phyloP scores from a whole-genome alignment of 192 early-diverging fungal genomes.

The Umbelopsis sp. region DNA sequence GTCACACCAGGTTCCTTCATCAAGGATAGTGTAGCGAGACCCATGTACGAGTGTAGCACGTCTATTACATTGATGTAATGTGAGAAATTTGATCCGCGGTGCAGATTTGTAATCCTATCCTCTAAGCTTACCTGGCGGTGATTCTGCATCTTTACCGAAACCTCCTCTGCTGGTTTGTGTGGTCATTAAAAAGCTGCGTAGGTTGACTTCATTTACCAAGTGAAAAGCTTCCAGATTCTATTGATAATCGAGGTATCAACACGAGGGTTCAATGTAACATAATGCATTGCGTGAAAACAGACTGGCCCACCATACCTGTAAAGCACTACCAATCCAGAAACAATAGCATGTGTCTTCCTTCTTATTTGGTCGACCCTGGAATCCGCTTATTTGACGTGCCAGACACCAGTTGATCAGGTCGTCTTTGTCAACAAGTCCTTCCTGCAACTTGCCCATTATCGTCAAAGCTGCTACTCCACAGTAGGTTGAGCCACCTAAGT shows the following conservation, averaged over 20 bases:
- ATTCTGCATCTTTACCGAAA: conserved; percentile 61
- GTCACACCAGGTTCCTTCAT: conserved; percentile 52
- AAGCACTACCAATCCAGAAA: conserved; percentile 92
- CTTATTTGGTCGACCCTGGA: conserved; percentile 91
- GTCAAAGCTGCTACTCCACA: conserved; percentile 85
- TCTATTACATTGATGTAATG: conserved; percentile 49
- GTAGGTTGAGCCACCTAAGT: conserved; percentile 78
- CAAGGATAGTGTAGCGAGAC: conserved; percentile 67
- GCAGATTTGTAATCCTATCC: no score
- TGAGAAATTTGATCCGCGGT: neutral
- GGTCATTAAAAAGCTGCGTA: conserved; percentile 59
- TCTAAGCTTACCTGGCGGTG: conserved; percentile 54
- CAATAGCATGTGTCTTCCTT: conserved; percentile 92
- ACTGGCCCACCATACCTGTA: conserved; percentile 50
- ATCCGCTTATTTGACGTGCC: conserved; percentile 77
- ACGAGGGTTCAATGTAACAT: neutral
- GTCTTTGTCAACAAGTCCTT: conserved; percentile 55
- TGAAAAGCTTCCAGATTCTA: conserved; percentile 64
- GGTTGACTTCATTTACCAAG: conserved; percentile 56
- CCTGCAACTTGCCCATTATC: conserved; percentile 64
- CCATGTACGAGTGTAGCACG: conserved; percentile 85
- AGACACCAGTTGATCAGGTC: conserved; percentile 76
- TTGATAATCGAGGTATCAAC: neutral
- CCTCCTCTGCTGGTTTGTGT: conserved; percentile 65
- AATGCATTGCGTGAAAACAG: neutral